A percentile compares a stretch with the other conserved stretches of the same genome.
Conservation (phyloP, 306 rosid species). For the Cicer bijugum region DNA sequence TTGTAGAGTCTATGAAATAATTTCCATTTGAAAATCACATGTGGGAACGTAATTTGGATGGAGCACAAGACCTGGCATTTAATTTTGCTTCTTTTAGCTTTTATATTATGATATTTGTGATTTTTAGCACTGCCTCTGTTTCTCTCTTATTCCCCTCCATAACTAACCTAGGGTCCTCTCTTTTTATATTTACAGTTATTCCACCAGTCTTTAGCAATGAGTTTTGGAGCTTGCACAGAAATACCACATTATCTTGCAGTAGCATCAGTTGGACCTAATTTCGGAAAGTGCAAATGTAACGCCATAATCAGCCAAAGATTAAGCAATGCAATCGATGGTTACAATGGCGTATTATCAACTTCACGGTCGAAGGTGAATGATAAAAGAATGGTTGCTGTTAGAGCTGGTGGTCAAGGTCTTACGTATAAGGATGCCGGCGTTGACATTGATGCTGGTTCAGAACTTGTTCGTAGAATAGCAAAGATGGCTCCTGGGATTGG, state of each 20-base stretch:
- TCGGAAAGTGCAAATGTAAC: constrained; percentile 1
- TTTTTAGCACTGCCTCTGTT: neutral
- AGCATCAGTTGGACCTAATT: constrained; percentile 36
- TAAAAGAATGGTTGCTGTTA: constrained; percentile 21
- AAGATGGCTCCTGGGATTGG: constrained; percentile 96
- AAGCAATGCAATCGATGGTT: neutral
- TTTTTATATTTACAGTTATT: neutral
- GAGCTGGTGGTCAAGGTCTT: constrained; percentile 49
- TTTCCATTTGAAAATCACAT: too few species aligned
- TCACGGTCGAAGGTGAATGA: constrained; percentile 33
- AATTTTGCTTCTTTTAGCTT: too few species aligned
- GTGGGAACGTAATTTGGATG: too few species aligned
- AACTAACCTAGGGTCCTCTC: neutral
- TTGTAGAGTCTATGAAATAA: too few species aligned
- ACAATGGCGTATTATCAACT: constrained; percentile 31
- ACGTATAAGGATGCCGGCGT: constrained; percentile 90
- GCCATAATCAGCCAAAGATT: neutral
- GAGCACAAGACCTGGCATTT: too few species aligned
- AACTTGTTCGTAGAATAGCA: constrained; percentile 82
- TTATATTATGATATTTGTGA: too few species aligned
- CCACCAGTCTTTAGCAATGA: constrained; percentile 15
- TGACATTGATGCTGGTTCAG: constrained; percentile 91
- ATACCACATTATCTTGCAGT: constrained; percentile 32
- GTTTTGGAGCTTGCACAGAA: constrained; percentile 36
- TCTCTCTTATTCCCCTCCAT: neutral